Conservation (phyloP, 139 green algal species). For the Micromonas commoda region DNA sequence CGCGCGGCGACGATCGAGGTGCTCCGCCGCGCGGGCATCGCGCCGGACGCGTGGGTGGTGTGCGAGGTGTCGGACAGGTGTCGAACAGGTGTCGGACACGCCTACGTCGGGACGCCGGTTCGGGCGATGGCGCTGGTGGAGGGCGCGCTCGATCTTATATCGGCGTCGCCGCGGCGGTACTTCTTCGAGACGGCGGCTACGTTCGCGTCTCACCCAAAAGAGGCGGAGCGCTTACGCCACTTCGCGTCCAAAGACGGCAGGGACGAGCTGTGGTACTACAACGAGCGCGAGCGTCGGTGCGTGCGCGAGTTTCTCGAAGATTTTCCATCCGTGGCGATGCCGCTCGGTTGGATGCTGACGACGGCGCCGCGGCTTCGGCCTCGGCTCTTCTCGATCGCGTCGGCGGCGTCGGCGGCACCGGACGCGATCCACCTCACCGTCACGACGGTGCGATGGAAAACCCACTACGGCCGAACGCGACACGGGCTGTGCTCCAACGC, state of each 20-base stretch:
- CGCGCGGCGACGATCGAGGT: neutral
- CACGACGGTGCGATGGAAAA: slow-evolving; percentile 69
- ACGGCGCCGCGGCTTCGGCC: slow-evolving; percentile 52
- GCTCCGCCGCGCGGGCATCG: neutral
- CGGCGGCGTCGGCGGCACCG: slow-evolving; percentile 50
- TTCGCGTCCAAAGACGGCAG: slow-evolving; percentile 59
- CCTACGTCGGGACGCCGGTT: slow-evolving; percentile 31
- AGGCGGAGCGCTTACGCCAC: slow-evolving; percentile 74
- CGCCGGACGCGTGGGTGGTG: neutral
- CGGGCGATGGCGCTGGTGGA: slow-evolving; percentile 44
- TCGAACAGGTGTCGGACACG: too few species aligned
- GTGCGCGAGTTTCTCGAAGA: slow-evolving; percentile 69
- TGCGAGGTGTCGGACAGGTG: too few species aligned
- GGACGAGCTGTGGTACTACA: slow-evolving; percentile 45
- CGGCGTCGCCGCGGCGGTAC: slow-evolving; percentile 66
- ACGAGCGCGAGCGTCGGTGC: slow-evolving; percentile 36
- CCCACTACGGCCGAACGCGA: slow-evolving; percentile 36
- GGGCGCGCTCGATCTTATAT: slow-evolving; percentile 71
- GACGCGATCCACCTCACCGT: slow-evolving; percentile 58
- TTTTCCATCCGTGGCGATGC: slow-evolving; percentile 58
- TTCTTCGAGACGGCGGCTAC: slow-evolving; percentile 75
- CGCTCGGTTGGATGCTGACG: slow-evolving; percentile 60
- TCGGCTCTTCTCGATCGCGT: slow-evolving; percentile 83
- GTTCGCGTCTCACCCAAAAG: slow-evolving; percentile 46
- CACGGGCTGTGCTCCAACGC: slow-evolving; percentile 73